Percentiles rank a stretch among this genome's conserved stretches.
These are phyloP conservation scores for Solanum aculeatissimum DNA, from an alignment of 305 asterid species.

Conservation along the genomic window DNA sequence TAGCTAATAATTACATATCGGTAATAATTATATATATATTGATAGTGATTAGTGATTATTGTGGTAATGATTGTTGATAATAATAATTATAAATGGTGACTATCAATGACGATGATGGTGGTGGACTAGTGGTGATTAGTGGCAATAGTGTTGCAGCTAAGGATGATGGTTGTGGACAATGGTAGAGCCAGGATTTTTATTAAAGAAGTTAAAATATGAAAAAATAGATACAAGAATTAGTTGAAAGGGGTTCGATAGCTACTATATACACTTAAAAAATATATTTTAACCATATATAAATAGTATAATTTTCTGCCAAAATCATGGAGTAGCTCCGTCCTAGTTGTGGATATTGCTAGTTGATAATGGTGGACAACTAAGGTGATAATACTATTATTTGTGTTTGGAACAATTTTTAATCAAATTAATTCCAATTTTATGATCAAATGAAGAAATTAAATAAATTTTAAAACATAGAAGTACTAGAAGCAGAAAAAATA, in stretches of 20 bases:
- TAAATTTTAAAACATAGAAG: no score
- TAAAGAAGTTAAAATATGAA: no score
- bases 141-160: background rate
- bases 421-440: no score
- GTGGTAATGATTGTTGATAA: fast-evolving
- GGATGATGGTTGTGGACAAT: background rate
- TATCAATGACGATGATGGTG: background rate
- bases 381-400: background rate
- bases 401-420: background rate
- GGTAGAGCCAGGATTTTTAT: background rate
- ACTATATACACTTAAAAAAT: no score
- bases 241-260: no score
- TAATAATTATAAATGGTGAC: background rate
- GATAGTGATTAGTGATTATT: background rate
- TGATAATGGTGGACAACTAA: background rate
- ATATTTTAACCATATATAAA: no score
- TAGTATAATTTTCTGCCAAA: no score
- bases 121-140: fast-evolving
- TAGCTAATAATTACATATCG: background rate
- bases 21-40: fast-evolving
- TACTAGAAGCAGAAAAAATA: no score
- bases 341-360: background rate
- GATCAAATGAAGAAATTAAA: no score
- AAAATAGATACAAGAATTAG: no score
- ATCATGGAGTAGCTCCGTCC: no score